Percentiles rank a stretch among this genome's conserved stretches.
Conservation (phyloP, 1,284 basidiomycete species). For the Psilocybe mexicana region DNA sequence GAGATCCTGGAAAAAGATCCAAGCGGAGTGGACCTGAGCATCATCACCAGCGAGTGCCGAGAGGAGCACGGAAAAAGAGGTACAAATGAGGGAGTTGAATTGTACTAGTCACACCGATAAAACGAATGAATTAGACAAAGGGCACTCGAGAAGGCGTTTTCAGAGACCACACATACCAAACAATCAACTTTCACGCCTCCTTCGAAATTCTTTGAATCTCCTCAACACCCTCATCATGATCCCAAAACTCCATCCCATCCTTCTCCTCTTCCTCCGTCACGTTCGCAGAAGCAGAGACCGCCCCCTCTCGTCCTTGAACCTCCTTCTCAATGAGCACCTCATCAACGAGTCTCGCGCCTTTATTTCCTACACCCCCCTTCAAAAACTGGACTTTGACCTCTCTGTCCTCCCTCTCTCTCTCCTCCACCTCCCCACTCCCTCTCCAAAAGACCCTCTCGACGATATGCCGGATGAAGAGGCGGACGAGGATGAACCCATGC, state of each 20-base stretch:
- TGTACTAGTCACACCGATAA: too few species aligned
- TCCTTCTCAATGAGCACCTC: constrained; percentile 26
- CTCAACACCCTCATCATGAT: constrained; percentile 63
- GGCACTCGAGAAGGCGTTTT: too few species aligned
- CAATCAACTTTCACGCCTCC: constrained; percentile 36
- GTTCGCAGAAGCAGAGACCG: constrained; percentile 31
- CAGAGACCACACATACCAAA: neutral
- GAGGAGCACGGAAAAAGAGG: too few species aligned
- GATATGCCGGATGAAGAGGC: constrained; percentile 63
- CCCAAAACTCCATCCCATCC: constrained; percentile 54
- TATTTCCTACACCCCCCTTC: constrained; percentile 34
- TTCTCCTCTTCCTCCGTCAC: constrained; percentile 9
- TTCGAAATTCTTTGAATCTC: constrained; percentile 66
- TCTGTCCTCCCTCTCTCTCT: constrained; percentile 55
- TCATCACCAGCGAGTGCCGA: too few species aligned
- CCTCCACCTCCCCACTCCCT: constrained; percentile 63
- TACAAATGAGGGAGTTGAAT: too few species aligned
- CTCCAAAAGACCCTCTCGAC: constrained; percentile 78
- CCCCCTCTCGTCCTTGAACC: constrained; percentile 21
- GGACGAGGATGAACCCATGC: constrained; percentile 77
- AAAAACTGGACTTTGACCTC: constrained; percentile 68
- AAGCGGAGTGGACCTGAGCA: too few species aligned
- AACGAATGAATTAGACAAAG: too few species aligned
- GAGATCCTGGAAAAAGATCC: too few species aligned
- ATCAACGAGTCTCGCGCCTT: constrained; percentile 14